These are phyloP conservation scores for Glycyrrhiza uralensis DNA, from an alignment of 306 rosid genomes.

Conservation along the genomic window DNA sequence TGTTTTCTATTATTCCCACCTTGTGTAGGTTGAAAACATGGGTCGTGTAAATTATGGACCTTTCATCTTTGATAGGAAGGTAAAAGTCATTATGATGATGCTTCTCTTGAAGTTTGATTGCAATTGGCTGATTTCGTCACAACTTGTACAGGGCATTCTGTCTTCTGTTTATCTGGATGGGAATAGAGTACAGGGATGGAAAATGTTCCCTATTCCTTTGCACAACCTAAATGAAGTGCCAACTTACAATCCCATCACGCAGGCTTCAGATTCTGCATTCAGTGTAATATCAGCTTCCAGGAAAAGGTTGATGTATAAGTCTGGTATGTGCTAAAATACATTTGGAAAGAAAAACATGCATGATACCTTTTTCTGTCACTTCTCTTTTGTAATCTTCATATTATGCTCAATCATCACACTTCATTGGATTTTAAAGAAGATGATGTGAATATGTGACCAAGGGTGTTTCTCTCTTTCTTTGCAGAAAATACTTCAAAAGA, in stretches of 20 bases:
- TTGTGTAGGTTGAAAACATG: conserved; percentile 82
- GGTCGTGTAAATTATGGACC: conserved; percentile 86
- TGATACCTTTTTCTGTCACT: neutral
- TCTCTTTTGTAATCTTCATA: conserved; percentile 7
- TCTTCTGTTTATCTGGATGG: conserved; percentile 76
- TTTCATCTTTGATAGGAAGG: conserved; percentile 80
- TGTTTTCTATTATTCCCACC: conserved; percentile 6
- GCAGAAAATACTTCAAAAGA: conserved; percentile 55
- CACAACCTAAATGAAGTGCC: conserved; percentile 64
- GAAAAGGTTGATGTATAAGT: conserved; percentile 38
- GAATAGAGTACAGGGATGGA: conserved; percentile 53
- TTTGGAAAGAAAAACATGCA: neutral
- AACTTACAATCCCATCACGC: conserved; percentile 40
- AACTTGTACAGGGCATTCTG: conserved; percentile 69
- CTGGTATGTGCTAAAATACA: conserved; percentile 40
- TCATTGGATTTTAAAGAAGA: neutral
- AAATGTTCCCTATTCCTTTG: conserved; percentile 63
- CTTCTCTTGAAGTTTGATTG: neutral
- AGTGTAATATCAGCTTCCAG: conserved; percentile 22
- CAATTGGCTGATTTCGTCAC: conserved; percentile 27
- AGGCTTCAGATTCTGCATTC: conserved; percentile 40
- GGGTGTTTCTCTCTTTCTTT: conserved; percentile 27
- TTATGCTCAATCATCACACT: conserved; percentile 4
- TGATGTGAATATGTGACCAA: conserved; percentile 16
- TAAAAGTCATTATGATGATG: conserved; percentile 33